These are phyloP conservation scores for Xylaria sp. DNA, from an alignment of 2,329 filamentous ascomycete species.

Conservation along the genomic window DNA sequence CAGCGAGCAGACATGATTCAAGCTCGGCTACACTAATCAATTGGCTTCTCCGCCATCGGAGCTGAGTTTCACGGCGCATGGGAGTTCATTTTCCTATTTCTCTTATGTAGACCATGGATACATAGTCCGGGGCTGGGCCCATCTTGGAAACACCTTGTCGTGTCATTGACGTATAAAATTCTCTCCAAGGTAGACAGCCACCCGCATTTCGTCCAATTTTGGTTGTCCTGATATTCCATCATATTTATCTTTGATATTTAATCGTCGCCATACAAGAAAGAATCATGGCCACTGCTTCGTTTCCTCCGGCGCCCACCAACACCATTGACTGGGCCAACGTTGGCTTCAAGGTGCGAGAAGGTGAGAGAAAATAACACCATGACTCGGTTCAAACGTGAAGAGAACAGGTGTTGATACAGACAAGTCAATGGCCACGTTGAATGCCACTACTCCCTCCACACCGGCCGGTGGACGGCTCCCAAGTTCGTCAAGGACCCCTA, in stretches of 20 bases:
- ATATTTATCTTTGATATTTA: too few relatives aligned
- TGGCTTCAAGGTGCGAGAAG: slow-evolving; percentile 88
- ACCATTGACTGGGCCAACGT: slow-evolving; percentile 92
- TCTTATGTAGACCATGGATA: too few relatives aligned
- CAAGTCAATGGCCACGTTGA: slow-evolving; percentile 91
- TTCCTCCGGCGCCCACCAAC: slow-evolving; percentile 71
- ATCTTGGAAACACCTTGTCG: not conserved
- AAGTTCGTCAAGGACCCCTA: slow-evolving; percentile 77
- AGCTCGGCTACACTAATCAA: not conserved
- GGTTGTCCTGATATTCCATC: not conserved
- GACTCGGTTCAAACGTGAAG: not conserved
- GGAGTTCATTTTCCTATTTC: not conserved
- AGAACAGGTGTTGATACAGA: not conserved
- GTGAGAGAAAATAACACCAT: slow-evolving; percentile 41
- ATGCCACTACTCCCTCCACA: slow-evolving; percentile 70
- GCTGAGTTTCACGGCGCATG: slow-evolving; percentile 1
- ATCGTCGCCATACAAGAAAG: too few relatives aligned
- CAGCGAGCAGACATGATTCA: not conserved
- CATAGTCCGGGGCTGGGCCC: too few relatives aligned
- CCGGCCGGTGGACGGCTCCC: slow-evolving; percentile 71
- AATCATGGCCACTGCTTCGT: slow-evolving; percentile 42
- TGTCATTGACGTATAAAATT: not conserved
- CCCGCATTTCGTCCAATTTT: not conserved
- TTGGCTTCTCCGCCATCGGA: slow-evolving; percentile 17
- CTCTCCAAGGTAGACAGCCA: not conserved